Evolutionary conservation across 371 early-diverging fungal genomes (phyloP).

Genomic region (Zychaea mexicana): DNA sequence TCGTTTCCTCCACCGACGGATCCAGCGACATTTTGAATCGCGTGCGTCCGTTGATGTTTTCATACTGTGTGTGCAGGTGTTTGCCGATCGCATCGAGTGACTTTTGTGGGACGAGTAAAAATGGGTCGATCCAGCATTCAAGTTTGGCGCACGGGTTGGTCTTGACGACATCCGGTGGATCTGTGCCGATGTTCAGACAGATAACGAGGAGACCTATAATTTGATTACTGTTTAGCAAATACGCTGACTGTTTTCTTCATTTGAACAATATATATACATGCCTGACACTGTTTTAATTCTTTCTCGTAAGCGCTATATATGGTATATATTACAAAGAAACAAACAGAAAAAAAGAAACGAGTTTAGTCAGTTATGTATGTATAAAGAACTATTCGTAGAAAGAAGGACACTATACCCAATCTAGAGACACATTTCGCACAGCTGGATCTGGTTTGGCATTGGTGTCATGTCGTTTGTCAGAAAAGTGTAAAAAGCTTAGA

Average conservation of each 20-base stretch:
- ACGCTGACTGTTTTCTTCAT: too few species aligned
- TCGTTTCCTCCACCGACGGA: slow-evolving; percentile 91
- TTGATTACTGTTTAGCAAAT: too few species aligned
- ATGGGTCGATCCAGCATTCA: slow-evolving; percentile 96
- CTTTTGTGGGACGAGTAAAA: slow-evolving; percentile 74
- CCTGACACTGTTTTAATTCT: slow-evolving; percentile 55
- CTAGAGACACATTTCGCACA: slow-evolving; percentile 28
- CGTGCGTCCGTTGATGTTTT: slow-evolving; percentile 87
- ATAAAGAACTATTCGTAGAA: too few species aligned
- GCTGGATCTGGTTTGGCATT: slow-evolving; percentile 31
- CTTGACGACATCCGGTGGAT: slow-evolving; percentile 93
- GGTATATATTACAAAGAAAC: neutral
- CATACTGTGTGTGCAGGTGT: slow-evolving; percentile 90
- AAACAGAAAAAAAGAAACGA: neutral
- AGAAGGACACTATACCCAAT: too few species aligned
- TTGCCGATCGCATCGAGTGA: slow-evolving; percentile 89
- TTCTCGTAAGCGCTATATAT: slow-evolving; percentile 49
- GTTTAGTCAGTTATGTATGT: neutral
- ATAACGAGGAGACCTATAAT: slow-evolving; percentile 70
- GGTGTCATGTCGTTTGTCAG: slow-evolving; percentile 63
- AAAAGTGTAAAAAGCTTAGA: slow-evolving; percentile 59
- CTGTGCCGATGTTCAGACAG: slow-evolving; percentile 95
- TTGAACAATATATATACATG: slow-evolving; percentile 5
- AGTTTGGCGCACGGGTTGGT: slow-evolving; percentile 89
- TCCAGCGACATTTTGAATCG: slow-evolving; percentile 87